Percentiles rank a stretch among this genome's conserved stretches.
Conservation (phyloP, 2,329 filamentous ascomycete species). For the Sclerotinia nivalis region DNA sequence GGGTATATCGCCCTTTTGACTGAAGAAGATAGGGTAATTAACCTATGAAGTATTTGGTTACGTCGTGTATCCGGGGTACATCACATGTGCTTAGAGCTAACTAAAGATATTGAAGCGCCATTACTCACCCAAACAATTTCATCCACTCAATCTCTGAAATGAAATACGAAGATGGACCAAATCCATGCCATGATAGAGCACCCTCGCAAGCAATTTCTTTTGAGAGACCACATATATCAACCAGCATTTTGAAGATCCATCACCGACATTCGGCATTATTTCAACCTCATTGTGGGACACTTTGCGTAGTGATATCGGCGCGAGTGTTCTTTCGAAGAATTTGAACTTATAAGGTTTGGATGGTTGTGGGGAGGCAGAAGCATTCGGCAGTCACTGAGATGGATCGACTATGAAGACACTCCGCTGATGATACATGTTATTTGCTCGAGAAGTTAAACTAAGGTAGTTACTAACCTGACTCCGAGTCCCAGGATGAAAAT, state of each 20-base stretch:
- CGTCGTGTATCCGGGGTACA: too few relatives aligned
- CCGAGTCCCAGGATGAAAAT: neutral
- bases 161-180: neutral
- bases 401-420: neutral
- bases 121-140: neutral
- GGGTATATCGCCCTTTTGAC: too few relatives aligned
- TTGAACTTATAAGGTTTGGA: neutral
- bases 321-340: neutral
- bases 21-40: too few relatives aligned
- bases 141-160: neutral
- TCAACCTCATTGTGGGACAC: neutral
- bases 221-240: neutral
- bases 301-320: neutral
- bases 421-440: neutral
- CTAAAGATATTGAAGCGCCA: neutral
- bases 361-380: neutral
- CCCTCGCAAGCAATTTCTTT: neutral
- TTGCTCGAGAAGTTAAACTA: neutral
- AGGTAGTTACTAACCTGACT: neutral
- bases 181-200: neutral
- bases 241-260: neutral
- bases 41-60: too few relatives aligned
- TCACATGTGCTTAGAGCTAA: too few relatives aligned
- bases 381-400: neutral
- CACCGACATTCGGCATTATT: neutral